These are phyloP conservation scores for Hyaloscypha variabilis DNA, from an alignment of 495 filamentous ascomycete species.

Conservation along the genomic window DNA sequence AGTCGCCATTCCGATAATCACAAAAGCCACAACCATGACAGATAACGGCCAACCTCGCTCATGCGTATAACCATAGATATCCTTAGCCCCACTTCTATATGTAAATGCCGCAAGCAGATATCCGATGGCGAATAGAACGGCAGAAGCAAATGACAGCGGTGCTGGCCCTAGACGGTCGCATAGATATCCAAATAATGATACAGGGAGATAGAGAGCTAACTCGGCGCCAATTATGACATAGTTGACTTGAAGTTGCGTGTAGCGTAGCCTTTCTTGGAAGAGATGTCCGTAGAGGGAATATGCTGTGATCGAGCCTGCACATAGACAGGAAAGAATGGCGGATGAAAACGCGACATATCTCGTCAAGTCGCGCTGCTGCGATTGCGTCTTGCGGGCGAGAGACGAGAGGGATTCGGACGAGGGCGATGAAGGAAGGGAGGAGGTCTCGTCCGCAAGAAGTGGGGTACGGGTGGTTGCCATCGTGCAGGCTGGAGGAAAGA, in stretches of 20 bases:
- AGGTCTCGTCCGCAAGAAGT: conserved; percentile 22
- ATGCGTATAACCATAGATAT: conserved; percentile 26
- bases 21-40: conserved; percentile 84
- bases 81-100: conserved; percentile 60
- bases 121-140: conserved; percentile 72
- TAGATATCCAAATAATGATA: conserved; percentile 84
- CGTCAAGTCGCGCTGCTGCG: conserved; percentile 17
- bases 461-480: conserved; percentile 30
- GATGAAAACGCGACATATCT: conserved; percentile 31
- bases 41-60: conserved; percentile 72
- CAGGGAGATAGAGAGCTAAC: conserved; percentile 84
- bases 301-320: conserved; percentile 81
- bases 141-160: conserved; percentile 70
- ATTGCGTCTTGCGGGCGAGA: conserved; percentile 15
- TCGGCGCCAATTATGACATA: conserved; percentile 81
- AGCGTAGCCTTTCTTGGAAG: conserved; percentile 80
- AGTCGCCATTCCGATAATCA: conserved; percentile 78
- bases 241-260: conserved; percentile 91
- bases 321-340: conserved; percentile 53
- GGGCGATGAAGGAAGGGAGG: conserved; percentile 12
- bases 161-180: conserved; percentile 87
- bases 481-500: conserved; percentile 1
- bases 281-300: conserved; percentile 91
- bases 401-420: conserved; percentile 18
- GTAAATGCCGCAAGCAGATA: conserved; percentile 83